Base-by-base conservation (phyloP, 768 basidiomycete species). In the Coprinopsis marcescibilis region DNA sequence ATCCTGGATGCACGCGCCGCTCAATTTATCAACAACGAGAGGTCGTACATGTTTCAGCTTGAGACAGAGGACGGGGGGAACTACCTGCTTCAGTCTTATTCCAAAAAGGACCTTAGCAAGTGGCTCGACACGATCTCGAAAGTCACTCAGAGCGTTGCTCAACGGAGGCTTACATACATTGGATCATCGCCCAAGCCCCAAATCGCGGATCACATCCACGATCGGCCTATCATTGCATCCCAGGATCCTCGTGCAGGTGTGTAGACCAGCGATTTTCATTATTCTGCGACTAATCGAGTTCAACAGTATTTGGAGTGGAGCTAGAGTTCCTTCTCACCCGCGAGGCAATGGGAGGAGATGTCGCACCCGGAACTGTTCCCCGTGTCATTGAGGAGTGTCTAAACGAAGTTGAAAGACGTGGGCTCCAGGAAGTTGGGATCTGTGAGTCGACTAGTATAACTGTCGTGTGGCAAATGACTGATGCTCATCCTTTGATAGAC, bases 61-160 rank as follows among this genome's bases (percentile, higher is more conserved):
- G 81, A 87, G 56, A 87, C 89, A 0, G 90, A 92, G 60, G 89
- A 92, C 57, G 90, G 90, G 6, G 89, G 87, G 0, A 83, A 83
- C 56, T 89, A 89, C 56, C 62, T 90, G 26, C 65, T 92, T 13
- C 90, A 93, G 60, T 83, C 87, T 1, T 62, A 77, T 27, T 80
- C 75, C 55, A 79, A 75, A 60, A 70, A 73, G 30, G 89, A 90
- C 53, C 82, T 89, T 80, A 68, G 61, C 45, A 80, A 73, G 55
- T 93, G 90, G 90, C 72, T 89, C 44, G 80, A 83, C 14, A 82
- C 79, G 20, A 81, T 93, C 52, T 75, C 74, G 29, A 74, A 78
- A 29, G 78, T 87, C 32, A 79, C 87, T 20, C 83, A 80, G 55
- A 76, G 76, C 46, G 83, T 84, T 32, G 85, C 86, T 20, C 83